phyloP scores from a whole-genome alignment of 805 yeast genomes.

The Teunomyces cretensis region DNA sequence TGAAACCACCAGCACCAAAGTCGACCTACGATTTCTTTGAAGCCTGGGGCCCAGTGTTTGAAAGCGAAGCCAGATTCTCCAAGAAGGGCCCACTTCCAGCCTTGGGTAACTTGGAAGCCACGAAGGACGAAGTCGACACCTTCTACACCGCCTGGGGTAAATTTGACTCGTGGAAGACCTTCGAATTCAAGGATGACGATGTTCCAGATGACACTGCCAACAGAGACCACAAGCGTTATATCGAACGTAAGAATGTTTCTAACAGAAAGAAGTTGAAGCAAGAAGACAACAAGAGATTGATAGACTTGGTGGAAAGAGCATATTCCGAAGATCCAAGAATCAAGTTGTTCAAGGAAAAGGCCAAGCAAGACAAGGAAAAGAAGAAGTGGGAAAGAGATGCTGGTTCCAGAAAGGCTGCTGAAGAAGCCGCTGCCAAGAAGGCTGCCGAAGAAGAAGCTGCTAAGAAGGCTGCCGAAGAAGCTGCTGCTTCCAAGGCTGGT shows the following conservation, averaged over 20 bases:
- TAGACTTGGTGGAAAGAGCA: constrained; percentile 85
- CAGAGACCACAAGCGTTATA: constrained; percentile 98
- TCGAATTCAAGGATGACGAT: constrained; percentile 97
- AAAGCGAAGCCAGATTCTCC: constrained; percentile 86
- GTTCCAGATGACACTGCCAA: constrained; percentile 98
- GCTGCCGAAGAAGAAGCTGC: constrained; percentile 86
- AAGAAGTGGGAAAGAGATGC: constrained; percentile 98
- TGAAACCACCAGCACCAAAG: constrained; percentile 70
- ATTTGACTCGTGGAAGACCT: constrained; percentile 97
- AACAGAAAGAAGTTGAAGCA: constrained; percentile 97
- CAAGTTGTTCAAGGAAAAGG: constrained; percentile 87
- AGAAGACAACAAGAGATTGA: constrained; percentile 89
- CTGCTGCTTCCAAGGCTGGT: constrained; percentile 56
- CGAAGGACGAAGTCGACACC: constrained; percentile 79
- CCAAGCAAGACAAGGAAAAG: constrained; percentile 90
- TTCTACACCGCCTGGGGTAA: constrained; percentile 92
- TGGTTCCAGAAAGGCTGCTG: constrained; percentile 95
- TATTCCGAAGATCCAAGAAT: constrained; percentile 92
- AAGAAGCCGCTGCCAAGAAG: constrained; percentile 78
- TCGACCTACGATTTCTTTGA: constrained; percentile 78
- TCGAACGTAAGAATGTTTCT: constrained; percentile 95
- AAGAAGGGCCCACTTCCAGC: constrained; percentile 85
- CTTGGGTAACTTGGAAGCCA: constrained; percentile 65
- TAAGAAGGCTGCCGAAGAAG: constrained; percentile 73
- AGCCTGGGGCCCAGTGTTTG: constrained; percentile 92